A percentile compares a stretch with the other conserved stretches of the same genome.
Conservation (phyloP, 2,329 filamentous ascomycete genomes). For the Colletotrichum brevisporum region DNA sequence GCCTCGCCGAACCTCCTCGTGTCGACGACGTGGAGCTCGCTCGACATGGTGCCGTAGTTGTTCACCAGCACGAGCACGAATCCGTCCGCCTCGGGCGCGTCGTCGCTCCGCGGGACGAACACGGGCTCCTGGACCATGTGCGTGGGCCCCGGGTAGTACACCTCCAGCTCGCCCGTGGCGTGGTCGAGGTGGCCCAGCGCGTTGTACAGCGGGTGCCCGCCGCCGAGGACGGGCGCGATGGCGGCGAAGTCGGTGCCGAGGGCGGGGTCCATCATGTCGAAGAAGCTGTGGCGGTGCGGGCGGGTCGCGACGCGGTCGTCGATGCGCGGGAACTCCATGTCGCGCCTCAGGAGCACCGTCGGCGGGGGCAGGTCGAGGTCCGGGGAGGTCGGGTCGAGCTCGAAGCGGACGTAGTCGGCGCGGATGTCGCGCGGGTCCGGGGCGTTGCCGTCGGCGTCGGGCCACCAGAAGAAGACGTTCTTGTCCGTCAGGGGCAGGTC, state of each 20-base stretch:
- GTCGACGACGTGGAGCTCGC: slow-evolving; percentile 33
- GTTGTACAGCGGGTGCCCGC: slow-evolving; percentile 49
- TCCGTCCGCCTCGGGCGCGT: slow-evolving; percentile 55
- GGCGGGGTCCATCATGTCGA: slow-evolving; percentile 34
- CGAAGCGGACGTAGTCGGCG: slow-evolving; percentile 41
- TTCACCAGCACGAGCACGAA: slow-evolving; percentile 52
- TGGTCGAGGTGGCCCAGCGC: slow-evolving; percentile 50
- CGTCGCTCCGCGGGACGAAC: slow-evolving; percentile 54
- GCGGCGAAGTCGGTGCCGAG: slow-evolving; percentile 31
- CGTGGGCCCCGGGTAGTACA: slow-evolving; percentile 51
- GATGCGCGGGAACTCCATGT: slow-evolving; percentile 37
- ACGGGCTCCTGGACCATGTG: slow-evolving; percentile 59
- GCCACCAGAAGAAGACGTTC: slow-evolving; percentile 60
- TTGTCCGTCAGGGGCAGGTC: slow-evolving; percentile 54
- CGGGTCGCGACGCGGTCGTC: slow-evolving; percentile 21
- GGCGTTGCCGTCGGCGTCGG: slow-evolving; percentile 52
- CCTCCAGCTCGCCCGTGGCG: slow-evolving; percentile 44
- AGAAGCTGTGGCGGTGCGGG: slow-evolving; percentile 30
- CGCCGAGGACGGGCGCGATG: slow-evolving; percentile 41
- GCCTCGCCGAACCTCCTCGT: slow-evolving; percentile 13
- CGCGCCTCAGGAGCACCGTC: slow-evolving; percentile 21
- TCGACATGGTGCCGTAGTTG: slow-evolving; percentile 35
- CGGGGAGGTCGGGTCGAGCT: slow-evolving; percentile 26
- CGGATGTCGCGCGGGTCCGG: slow-evolving; percentile 48
- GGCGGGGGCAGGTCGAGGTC: slow-evolving; percentile 29